Conservation (phyloP, 352 stramenopile species). For the Pythium brachiatum region DNA sequence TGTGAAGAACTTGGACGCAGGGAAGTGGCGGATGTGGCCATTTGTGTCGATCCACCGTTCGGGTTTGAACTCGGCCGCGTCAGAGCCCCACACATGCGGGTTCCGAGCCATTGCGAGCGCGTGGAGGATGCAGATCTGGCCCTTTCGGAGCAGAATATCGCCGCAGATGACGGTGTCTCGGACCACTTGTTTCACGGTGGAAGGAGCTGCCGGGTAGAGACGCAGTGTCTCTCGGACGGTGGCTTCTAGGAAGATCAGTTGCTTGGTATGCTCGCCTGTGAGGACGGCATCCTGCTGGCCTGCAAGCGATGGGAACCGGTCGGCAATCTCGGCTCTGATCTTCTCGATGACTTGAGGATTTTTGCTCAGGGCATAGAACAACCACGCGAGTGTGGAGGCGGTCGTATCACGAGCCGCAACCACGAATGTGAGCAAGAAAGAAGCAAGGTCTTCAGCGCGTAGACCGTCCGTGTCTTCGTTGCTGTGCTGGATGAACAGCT, state of each 20-base stretch:
- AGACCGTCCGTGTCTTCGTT: conserved; percentile 24
- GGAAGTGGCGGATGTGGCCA: conserved; percentile 7
- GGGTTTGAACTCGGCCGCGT: conserved; percentile 59
- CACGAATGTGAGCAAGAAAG: conserved; percentile 73
- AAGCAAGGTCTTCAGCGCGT: conserved; percentile 48
- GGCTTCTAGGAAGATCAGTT: conserved; percentile 57
- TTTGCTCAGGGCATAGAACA: conserved; percentile 61
- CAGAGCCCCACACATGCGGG: conserved; percentile 38
- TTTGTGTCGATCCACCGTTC: conserved; percentile 49
- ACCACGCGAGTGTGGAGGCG: conserved; percentile 62
- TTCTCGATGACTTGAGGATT: conserved; percentile 51
- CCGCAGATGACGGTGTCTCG: conserved; percentile 47
- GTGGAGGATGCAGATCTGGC: conserved; percentile 24
- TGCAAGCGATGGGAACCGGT: conserved; percentile 25
- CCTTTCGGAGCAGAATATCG: conserved; percentile 25
- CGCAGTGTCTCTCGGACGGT: conserved; percentile 61
- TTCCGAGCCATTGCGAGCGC: conserved; percentile 35
- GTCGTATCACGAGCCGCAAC: conserved; percentile 78
- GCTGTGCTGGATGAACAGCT: conserved; percentile 19
- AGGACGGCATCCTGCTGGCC: conserved; percentile 20
- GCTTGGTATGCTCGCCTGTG: conserved; percentile 47
- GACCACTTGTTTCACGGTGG: conserved; percentile 51
- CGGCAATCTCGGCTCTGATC: conserved; percentile 44
- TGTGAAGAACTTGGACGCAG: conserved; percentile 29
- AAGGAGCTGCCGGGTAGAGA: conserved; percentile 59